Evolutionary conservation across 352 stramenopile species (phyloP).

Genomic region (Globisporangium spiculum): DNA sequence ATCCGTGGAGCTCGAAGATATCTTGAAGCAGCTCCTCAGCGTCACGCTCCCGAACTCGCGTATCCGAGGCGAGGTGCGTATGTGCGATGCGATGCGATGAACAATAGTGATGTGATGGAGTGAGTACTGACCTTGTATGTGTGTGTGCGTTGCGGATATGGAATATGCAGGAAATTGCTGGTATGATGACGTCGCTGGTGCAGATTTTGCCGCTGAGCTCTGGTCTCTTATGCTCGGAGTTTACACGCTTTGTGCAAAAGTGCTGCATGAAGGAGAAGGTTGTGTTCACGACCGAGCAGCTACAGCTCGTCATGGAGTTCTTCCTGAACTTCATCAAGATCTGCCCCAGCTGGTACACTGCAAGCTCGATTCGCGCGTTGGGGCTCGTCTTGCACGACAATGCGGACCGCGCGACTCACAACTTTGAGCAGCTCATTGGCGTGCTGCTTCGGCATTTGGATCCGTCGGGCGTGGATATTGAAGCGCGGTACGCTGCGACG

Average conservation of each 20-base stretch:
- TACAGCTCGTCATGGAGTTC: constrained; percentile 64
- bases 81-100: background rate
- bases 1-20: constrained; percentile 78
- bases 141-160: background rate
- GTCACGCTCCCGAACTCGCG: constrained; percentile 60
- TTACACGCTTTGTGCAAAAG: constrained; percentile 75
- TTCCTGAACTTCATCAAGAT: constrained; percentile 75
- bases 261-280: constrained; percentile 74
- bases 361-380: constrained; percentile 63
- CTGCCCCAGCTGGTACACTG: constrained; percentile 75
- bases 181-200: constrained; percentile 52
- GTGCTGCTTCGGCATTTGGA: constrained; percentile 75
- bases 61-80: constrained; percentile 53
- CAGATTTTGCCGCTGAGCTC: constrained; percentile 66
- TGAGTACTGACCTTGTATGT: background rate
- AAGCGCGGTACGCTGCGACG: constrained; percentile 83
- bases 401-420: constrained; percentile 53
- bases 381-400: constrained; percentile 78
- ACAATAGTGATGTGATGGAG: background rate
- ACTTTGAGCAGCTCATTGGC: constrained; percentile 67
- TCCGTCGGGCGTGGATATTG: constrained; percentile 74
- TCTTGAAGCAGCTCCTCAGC: constrained; percentile 61
- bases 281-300: constrained; percentile 50
- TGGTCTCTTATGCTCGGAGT: constrained; percentile 75
- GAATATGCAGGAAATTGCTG: constrained; percentile 46